phyloP scores from a whole-genome alignment of 2,329 filamentous ascomycete genomes.

The Penicillium sp. region DNA sequence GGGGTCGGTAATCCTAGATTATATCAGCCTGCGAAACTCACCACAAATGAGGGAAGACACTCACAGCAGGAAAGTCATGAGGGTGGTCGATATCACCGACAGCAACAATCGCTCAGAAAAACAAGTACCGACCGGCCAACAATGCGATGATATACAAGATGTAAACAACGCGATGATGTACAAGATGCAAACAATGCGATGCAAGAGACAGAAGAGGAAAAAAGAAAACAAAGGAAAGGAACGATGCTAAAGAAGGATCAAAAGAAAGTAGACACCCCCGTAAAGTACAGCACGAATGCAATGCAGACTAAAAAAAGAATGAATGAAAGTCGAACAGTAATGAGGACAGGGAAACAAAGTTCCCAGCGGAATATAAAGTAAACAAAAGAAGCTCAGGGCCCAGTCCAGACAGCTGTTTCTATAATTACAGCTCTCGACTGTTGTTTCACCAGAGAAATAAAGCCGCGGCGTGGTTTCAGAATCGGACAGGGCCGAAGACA shows the following conservation, averaged over 20 bases:
- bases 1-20: constrained; percentile 34
- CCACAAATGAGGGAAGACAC: constrained; percentile 4
- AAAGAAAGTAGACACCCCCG: constrained; percentile 2
- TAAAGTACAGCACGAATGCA: constrained; percentile 18
- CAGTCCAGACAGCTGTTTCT: constrained; percentile 15
- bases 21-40: constrained; percentile 10
- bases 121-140: constrained; percentile 1
- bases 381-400: constrained; percentile 5
- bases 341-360: background rate
- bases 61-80: constrained; percentile 38
- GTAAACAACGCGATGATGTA: background rate
- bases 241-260: constrained; percentile 9
- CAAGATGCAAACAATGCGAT: constrained; percentile 1
- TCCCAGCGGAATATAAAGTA: constrained; percentile 7
- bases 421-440: constrained; percentile 15
- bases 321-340: background rate
- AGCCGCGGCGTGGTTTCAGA: constrained; percentile 15
- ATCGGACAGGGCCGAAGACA: constrained; percentile 7
- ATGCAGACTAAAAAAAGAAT: constrained; percentile 5
- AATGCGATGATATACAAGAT: constrained; percentile 6
- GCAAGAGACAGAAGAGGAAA: constrained; percentile 3
- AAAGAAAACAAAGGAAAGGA: constrained; percentile 6
- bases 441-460: constrained; percentile 18
- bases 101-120: constrained; percentile 10
- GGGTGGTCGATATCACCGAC: constrained; percentile 33